Evolutionary conservation across 176 grass and related monocot species (phyloP).

Genomic region (maize (Zea mays)): DNA sequence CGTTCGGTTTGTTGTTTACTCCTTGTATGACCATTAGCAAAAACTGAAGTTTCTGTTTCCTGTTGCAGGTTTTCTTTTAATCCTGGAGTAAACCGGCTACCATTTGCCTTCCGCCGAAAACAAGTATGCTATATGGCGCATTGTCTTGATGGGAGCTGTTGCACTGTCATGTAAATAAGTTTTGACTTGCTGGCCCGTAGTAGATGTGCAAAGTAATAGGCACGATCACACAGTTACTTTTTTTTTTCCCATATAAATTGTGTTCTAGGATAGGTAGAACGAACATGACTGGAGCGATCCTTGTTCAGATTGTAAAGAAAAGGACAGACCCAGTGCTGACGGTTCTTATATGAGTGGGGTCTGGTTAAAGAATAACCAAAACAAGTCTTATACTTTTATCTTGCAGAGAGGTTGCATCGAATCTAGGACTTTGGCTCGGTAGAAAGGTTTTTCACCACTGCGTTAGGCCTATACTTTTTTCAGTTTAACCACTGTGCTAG

Average conservation of each 20-base stretch:
- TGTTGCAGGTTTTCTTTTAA: slow-evolving; percentile 35
- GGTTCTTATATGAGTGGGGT: too few species aligned
- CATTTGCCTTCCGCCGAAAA: slow-evolving; percentile 31
- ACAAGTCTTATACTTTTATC: too few species aligned
- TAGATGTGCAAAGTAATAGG: slow-evolving; percentile 46
- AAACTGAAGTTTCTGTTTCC: slow-evolving; percentile 20
- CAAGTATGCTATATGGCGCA: slow-evolving; percentile 42
- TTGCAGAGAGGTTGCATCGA: too few species aligned
- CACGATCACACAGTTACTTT: slow-evolving; percentile 44
- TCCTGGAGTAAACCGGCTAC: slow-evolving; percentile 32
- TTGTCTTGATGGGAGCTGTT: slow-evolving; percentile 49
- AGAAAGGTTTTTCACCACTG: too few species aligned
- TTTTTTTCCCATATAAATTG: slow-evolving; percentile 58
- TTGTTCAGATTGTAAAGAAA: slow-evolving; percentile 29
- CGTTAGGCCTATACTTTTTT: too few species aligned
- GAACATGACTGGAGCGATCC: slow-evolving; percentile 28
- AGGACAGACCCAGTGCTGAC: too few species aligned
- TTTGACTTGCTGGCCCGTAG: slow-evolving; percentile 45
- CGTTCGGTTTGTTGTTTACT: neutral
- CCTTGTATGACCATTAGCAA: neutral
- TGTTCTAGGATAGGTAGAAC: slow-evolving; percentile 46
- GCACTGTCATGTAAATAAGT: slow-evolving; percentile 75
- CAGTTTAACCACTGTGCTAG: too few species aligned
- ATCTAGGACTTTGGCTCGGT: too few species aligned
- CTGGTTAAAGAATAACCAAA: too few species aligned